Evolutionary conservation across 148 eudicot species (phyloP), one percentile per base, ranked within the genome.

Genomic region (Gaultheria prostrata): DNA sequence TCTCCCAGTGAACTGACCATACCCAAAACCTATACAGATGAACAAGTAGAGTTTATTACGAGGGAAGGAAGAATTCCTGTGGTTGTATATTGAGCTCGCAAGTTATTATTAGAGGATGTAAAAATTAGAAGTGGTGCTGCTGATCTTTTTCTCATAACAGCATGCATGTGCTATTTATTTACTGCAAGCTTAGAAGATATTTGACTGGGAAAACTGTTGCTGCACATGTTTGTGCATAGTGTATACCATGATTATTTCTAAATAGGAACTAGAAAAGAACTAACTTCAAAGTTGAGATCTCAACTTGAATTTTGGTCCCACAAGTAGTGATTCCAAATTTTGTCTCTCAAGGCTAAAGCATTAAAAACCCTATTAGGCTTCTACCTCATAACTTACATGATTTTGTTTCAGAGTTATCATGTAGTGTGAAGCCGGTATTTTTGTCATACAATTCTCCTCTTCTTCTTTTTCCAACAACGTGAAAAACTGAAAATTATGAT

Each of bases 401-500:
- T 24, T 77, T 17, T 13, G 43, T 9, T 15, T 48, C 18, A 5
- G 59, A 67, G 28, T 46, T 69, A 69, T 78, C n/a, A n/a, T 12
- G 43, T 11, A 33, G 78, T 1, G 78, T 84, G 21, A 51, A 21
- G 51, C 5, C 39, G 48, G 61, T 18, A 33, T n/a, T 12, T 14
- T 14, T 70, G 21, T 69, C 26, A 51, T 72, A 39, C 45, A 32
- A 11, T 43, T 75, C 15, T 57, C 49, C 14, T 11, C n/a, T 30
- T 30, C 54, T 8, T 82, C 8, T 61, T 77, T 17, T 1, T 26
- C 17, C 11, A 28, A 76, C 21, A 21, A 49, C 30, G 24, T 11
- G 56, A 26, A 56, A 56, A 17, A 56, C 7, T 79, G 32, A 79
- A 79, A 78, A 61, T 26, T 76, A 35, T 78, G 35, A 15, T 77